Evolutionary conservation across 306 rosid genomes (phyloP).

Genomic region (Begonia masoniana): DNA sequence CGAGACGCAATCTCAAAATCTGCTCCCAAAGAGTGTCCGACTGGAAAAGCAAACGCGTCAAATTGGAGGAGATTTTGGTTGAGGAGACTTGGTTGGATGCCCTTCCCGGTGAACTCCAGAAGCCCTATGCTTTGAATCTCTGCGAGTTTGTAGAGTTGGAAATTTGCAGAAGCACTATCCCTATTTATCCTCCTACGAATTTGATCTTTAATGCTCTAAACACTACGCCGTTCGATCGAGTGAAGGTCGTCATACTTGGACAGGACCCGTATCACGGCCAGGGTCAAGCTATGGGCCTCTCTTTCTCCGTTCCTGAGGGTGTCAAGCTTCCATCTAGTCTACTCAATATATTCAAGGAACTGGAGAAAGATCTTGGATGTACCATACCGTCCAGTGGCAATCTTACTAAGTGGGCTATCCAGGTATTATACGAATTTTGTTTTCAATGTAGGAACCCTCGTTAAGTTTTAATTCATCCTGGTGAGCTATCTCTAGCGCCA

Average conservation of each 20-base stretch:
- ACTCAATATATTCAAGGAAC: constrained; percentile 79
- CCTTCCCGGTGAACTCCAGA: constrained; percentile 50
- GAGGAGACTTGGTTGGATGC: constrained; percentile 72
- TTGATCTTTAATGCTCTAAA: constrained; percentile 91
- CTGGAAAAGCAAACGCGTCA: constrained; percentile 14
- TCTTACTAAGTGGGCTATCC: constrained; percentile 84
- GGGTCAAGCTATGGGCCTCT: constrained; percentile 98
- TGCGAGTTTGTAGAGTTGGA: constrained; percentile 52
- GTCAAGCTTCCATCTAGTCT: constrained; percentile 81
- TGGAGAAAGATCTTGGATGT: constrained; percentile 74
- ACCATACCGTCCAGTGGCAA: constrained; percentile 73
- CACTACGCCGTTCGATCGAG: constrained; percentile 58
- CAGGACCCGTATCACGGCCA: constrained; percentile 99
- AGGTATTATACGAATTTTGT: constrained; percentile 22
- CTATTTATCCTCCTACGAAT: constrained; percentile 63
- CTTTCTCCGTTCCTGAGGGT: constrained; percentile 89
- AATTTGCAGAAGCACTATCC: constrained; percentile 19
- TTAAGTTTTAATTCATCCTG: too few species aligned
- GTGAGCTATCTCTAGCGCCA: too few species aligned
- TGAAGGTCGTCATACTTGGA: constrained; percentile 84
- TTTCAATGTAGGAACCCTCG: too few species aligned
- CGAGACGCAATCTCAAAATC: constrained; percentile 53
- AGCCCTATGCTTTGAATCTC: constrained; percentile 57
- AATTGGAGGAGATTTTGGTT: constrained; percentile 63
- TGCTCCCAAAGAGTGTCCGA: constrained; percentile 36